phyloP scores from a whole-genome alignment of 768 basidiomycete genomes.

The Obba rivulosa region DNA sequence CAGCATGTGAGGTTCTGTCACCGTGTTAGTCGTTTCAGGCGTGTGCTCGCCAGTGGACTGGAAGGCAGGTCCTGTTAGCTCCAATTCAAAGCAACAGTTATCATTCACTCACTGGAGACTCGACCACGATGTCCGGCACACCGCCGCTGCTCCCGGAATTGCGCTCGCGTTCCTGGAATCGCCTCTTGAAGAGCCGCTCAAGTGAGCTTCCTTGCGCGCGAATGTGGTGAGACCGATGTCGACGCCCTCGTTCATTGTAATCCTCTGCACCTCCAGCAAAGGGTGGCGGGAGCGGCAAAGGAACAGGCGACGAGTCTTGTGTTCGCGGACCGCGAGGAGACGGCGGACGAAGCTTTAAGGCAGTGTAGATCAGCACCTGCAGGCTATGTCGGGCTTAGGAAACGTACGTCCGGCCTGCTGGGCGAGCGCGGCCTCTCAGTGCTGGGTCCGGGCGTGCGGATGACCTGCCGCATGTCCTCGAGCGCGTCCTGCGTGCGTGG shows the following conservation, averaged over 20 bases:
- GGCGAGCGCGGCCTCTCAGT: background rate
- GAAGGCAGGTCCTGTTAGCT: background rate
- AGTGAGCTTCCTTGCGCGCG: conserved; percentile 5
- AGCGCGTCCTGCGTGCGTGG: background rate
- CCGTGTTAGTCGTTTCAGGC: conserved; percentile 12
- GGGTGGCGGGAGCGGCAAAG: no score
- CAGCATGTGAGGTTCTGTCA: conserved; percentile 21
- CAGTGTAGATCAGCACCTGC: background rate
- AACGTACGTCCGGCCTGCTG: background rate
- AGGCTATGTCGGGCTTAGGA: background rate
- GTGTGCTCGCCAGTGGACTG: conserved; percentile 19
- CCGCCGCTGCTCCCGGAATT: conserved; percentile 5
- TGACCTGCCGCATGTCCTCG: background rate
- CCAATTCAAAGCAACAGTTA: background rate
- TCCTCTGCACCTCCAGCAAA: background rate
- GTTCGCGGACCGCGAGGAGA: background rate
- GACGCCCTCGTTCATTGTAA: background rate
- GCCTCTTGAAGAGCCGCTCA: conserved; percentile 15
- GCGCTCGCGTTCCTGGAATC: conserved; percentile 9
- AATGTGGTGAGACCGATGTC: no score
- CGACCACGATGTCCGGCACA: conserved; percentile 19
- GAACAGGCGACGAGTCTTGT: background rate
- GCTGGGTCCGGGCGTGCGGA: background rate
- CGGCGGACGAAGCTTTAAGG: background rate
- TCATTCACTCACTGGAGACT: conserved; percentile 17